Evolutionary conservation across 495 filamentous ascomycete genomes (phyloP), one percentile per base, ranked within the genome.

Genomic region (Cryomyces minteri): DNA sequence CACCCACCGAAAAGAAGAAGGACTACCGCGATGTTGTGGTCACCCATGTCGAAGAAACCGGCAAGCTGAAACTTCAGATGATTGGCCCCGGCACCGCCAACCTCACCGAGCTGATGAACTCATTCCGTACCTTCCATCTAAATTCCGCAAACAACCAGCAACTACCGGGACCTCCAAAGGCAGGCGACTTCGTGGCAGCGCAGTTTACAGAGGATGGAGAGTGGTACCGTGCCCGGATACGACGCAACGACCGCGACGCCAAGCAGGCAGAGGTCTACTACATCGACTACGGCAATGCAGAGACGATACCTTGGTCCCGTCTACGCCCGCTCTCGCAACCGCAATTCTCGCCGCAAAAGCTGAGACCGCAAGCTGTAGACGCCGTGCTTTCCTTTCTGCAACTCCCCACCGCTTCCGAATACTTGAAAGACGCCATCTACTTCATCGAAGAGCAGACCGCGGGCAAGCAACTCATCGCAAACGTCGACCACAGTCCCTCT

Each of bases 281-380:
- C 65, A 76, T 96, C 50, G 92, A 99, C 64, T 99, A 88, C 61
- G 92, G 92, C 48, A 96, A 99, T 70, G 78, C 75, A 18, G 92
- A 96, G 66, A 74, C 74, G 54, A 65, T 88, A 33, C 77, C 86
- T 4, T 96, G 86, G 84, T 74, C 76, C 7, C 67, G 68, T 41
- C 76, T 99, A 28, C 80, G 90, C 25, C 74, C 88, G 30, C 70
- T 96, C 31, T 70, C 71, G 41, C 76, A 83, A 54, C 62, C 78
- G 5, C 80, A 88, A 57, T 96, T 94, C 70, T 71, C 69, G 9
- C 62, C 71, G 11, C 74, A 82, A 60, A 84, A 79, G 61, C 77
- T 99, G 32, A 82, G 79, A 54, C 64, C 84, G 0, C 92, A 99
- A 64, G 88, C 92, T 8, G 61, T 77, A 0, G 92, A 96, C 49